Base-by-base conservation (phyloP, 352 stramenopile genomes). In the Phytophthora pluvialis region DNA sequence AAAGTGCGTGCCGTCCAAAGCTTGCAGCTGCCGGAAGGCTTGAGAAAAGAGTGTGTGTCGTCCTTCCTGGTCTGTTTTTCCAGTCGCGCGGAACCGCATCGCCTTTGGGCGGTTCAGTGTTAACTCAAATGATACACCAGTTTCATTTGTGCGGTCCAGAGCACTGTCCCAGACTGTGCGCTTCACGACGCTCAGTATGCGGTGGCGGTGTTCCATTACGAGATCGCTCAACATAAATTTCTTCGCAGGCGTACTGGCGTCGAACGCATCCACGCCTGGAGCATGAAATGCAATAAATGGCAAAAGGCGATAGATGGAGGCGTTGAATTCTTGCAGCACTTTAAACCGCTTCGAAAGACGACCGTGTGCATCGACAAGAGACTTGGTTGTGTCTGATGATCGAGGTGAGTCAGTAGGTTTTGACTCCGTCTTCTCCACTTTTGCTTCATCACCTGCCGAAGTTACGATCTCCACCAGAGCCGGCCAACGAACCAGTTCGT, bases 31-130 rank as follows among this genome's bases (percentile, higher is more conserved):
- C 1, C 83, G 73, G 56, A 95, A 96, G 2, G 90, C 91, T 60
- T 97, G 90, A 8, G 83, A 89, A 56, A 97, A 97, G 1, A 96
- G 64, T 5, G 82, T 78, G 12, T 87, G 88, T 1, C 86, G 69
- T 12, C 78, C 90, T 48, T 94, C 78, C 0, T 45, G 40, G 50
- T 97, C 89, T 0, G 64, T 55, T 45, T 89, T 83, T 1, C 79
- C 78, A 3, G 73, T 78, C 8, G 76, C 67, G 11, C 83, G 86
- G 50, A 93, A 84, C 0, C 84, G 84, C 88, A 93, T 95, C 15
- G 89, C 89, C 60, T 91, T 94, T 7, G 84, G 82, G 12, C 88
- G 78, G 45, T 93, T 94, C 29, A 96, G 48, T n/a, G 77, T 86
- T 13, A 96, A 48, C n/a, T 95, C 87, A 32, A 90, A 77, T 1